These are phyloP conservation scores for Ogataea nitratoaversa DNA, from an alignment of 805 yeast species.

Conservation along the genomic window DNA sequence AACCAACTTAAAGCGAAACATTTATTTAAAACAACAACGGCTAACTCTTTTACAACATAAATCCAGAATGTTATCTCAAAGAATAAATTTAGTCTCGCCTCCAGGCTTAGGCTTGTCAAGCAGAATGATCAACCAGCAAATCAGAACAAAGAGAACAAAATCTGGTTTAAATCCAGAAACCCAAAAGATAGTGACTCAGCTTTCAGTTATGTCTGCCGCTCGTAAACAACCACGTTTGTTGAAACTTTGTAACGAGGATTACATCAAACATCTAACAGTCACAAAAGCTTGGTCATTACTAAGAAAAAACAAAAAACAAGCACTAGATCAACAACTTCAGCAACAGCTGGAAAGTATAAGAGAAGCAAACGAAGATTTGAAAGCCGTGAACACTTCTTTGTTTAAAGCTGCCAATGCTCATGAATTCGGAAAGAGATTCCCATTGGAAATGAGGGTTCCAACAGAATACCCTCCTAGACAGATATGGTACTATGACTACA, in stretches of 20 bases:
- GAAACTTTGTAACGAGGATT: constrained; percentile 73
- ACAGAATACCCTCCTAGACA: constrained; percentile 82
- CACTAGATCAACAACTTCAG: constrained; percentile 39
- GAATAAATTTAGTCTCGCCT: neutral
- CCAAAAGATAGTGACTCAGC: constrained; percentile 39
- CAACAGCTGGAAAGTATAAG: constrained; percentile 63
- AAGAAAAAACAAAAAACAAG: constrained; percentile 47
- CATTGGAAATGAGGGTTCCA: constrained; percentile 82
- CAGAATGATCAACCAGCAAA: constrained; percentile 31
- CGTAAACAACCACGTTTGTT: constrained; percentile 84
- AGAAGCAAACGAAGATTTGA: constrained; percentile 70
- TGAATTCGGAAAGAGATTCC: constrained; percentile 61
- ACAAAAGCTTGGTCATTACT: constrained; percentile 75
- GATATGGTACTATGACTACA: constrained; percentile 68
- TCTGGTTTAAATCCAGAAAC: constrained; percentile 28
- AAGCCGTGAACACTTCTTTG: constrained; percentile 46
- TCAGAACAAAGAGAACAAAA: constrained; percentile 33
- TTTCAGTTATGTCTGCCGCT: constrained; percentile 81
- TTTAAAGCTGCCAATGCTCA: constrained; percentile 57
- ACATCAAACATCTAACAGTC: constrained; percentile 78
- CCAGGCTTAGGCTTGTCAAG: neutral
- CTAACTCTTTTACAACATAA: neutral
- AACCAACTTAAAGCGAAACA: too few relatives aligned
- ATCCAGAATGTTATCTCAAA: neutral
- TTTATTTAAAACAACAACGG: neutral